A percentile compares a stretch with the other conserved stretches of the same genome.
These are phyloP conservation scores for Nemania bipapillata DNA, from an alignment of 2,329 filamentous ascomycete species.

Conservation along the genomic window DNA sequence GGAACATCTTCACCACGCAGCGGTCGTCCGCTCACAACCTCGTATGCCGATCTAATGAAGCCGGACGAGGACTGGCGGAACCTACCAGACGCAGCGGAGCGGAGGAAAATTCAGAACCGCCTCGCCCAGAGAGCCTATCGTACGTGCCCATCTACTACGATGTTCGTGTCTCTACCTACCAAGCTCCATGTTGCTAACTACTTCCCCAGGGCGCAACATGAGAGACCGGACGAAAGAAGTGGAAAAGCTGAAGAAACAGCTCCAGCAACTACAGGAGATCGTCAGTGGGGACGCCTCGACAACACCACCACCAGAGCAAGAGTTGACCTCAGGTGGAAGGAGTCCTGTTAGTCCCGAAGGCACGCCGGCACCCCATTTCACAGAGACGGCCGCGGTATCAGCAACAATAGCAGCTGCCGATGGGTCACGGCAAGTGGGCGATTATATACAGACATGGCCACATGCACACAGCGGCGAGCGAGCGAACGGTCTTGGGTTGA, in stretches of 20 bases:
- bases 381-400: constrained; percentile 38
- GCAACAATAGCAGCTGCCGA: constrained; percentile 38
- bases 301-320: constrained; percentile 48
- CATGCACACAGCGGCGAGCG: constrained; percentile 43
- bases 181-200: constrained; percentile 23
- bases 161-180: background rate
- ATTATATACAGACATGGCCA: constrained; percentile 49
- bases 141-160: constrained; percentile 38
- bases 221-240: constrained; percentile 51
- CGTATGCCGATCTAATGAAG: constrained; percentile 52
- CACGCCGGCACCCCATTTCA: constrained; percentile 25
- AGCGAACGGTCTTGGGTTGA: constrained; percentile 46
- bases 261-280: constrained; percentile 49
- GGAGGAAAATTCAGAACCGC: constrained; percentile 53
- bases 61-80: constrained; percentile 53
- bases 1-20: constrained; percentile 49
- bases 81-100: constrained; percentile 50
- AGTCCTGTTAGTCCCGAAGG: constrained; percentile 45
- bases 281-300: constrained; percentile 45
- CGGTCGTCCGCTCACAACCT: constrained; percentile 50
- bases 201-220: constrained; percentile 49
- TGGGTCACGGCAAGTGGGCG: constrained; percentile 43
- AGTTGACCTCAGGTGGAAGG: constrained; percentile 43
- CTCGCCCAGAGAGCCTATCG: constrained; percentile 52
- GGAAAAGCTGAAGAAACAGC: constrained; percentile 51